These are phyloP conservation scores for Colletotrichum lini DNA, from an alignment of 2,329 filamentous ascomycete genomes.

Conservation along the genomic window DNA sequence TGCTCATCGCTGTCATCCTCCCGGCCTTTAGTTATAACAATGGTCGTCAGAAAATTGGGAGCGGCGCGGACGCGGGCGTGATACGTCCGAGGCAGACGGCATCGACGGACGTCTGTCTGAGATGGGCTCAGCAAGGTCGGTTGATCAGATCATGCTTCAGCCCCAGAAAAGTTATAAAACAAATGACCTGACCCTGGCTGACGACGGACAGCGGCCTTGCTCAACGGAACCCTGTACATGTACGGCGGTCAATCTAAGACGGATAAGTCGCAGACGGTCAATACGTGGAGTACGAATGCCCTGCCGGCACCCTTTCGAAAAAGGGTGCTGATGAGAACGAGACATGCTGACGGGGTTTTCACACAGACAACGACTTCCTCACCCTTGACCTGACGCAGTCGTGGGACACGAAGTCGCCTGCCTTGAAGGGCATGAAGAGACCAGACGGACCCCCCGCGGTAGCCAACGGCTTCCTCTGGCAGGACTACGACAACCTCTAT, in stretches of 20 bases:
- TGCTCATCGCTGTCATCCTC: conserved; percentile 66
- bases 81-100: conserved; percentile 50
- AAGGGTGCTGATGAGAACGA: too few relatives aligned
- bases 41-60: conserved; percentile 56
- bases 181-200: conserved; percentile 2
- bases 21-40: conserved; percentile 62
- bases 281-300: conserved; percentile 77
- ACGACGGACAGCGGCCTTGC: conserved; percentile 66
- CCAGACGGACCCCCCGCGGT: conserved; percentile 80
- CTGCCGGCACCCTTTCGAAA: too few relatives aligned
- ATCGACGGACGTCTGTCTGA: conserved; percentile 67
- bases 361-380: conserved; percentile 78
- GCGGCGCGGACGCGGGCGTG: conserved; percentile 64
- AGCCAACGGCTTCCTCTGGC: conserved; percentile 82
- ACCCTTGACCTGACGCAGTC: conserved; percentile 79
- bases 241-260: conserved; percentile 80
- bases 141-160: background rate
- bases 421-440: conserved; percentile 72
- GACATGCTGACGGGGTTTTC: background rate
- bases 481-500: conserved; percentile 77
- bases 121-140: conserved; percentile 76
- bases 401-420: conserved; percentile 78
- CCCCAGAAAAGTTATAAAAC: too few relatives aligned
- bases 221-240: conserved; percentile 83
- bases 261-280: conserved; percentile 67